Conservation (phyloP, 2,329 filamentous ascomycete genomes). For the Alternaria brassicae region DNA sequence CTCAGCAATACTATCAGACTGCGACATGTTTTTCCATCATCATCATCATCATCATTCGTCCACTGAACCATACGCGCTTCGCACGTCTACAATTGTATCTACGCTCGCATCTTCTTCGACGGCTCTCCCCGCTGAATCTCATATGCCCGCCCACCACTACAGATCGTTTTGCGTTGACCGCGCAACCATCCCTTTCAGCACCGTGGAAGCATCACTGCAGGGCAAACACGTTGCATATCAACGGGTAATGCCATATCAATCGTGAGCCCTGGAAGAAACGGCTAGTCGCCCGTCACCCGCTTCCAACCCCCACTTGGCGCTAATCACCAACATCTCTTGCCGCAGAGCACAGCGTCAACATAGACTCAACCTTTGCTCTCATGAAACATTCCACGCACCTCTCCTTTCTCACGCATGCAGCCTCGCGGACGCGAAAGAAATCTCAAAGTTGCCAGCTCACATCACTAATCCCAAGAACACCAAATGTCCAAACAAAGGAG, state of each 20-base stretch:
- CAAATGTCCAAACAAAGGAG: slow-evolving; percentile 16
- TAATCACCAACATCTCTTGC: slow-evolving; percentile 17
- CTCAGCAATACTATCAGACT: neutral
- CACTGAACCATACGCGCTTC: neutral
- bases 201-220: neutral
- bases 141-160: neutral
- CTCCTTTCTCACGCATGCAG: slow-evolving; percentile 20
- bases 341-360: slow-evolving; percentile 27
- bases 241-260: neutral
- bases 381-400: slow-evolving; percentile 35
- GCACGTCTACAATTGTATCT: neutral
- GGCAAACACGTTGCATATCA: neutral
- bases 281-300: slow-evolving; percentile 1
- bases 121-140: neutral
- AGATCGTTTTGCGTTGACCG: neutral
- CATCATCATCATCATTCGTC: neutral
- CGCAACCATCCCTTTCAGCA: neutral
- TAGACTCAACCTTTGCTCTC: slow-evolving; percentile 16
- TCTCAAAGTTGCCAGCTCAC: slow-evolving; percentile 13
- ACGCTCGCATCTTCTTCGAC: neutral
- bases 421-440: slow-evolving; percentile 21
- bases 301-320: slow-evolving; percentile 19
- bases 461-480: slow-evolving; percentile 10
- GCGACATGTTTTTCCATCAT: neutral
- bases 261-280: slow-evolving; percentile 1